A percentile compares a stretch with the other conserved stretches of the same genome.
phyloP scores from a whole-genome alignment of 768 basidiomycete genomes.

The Gloeophyllum trabeum region DNA sequence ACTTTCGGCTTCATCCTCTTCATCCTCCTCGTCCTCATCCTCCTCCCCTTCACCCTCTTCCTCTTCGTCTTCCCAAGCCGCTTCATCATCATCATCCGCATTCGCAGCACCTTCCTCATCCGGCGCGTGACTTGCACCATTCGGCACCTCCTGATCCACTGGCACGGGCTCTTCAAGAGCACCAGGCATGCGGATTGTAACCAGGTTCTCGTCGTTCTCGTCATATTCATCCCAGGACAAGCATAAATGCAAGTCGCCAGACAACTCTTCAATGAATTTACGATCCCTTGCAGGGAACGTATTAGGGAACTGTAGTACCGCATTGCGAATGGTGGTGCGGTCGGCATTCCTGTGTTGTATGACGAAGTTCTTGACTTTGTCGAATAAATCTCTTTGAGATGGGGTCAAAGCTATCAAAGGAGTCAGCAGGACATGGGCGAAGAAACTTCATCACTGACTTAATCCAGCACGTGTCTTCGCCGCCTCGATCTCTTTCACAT shows the following conservation, averaged over 20 bases:
- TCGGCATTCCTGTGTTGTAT: slow-evolving; percentile 27
- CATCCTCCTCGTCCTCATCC: slow-evolving; percentile 35
- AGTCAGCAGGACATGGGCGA: neutral
- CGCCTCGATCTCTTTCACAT: slow-evolving; percentile 53
- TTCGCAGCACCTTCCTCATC: too few species aligned
- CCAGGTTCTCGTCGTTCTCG: slow-evolving; percentile 67
- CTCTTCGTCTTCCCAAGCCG: slow-evolving; percentile 22
- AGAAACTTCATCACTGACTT: slow-evolving; percentile 31
- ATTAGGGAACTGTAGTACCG: slow-evolving; percentile 60
- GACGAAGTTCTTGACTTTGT: slow-evolving; percentile 70
- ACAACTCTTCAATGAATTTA: slow-evolving; percentile 66
- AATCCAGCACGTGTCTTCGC: slow-evolving; percentile 47
- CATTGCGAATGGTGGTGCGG: slow-evolving; percentile 19
- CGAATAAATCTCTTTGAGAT: slow-evolving; percentile 68
- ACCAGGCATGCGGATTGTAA: slow-evolving; percentile 54
- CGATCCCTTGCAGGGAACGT: slow-evolving; percentile 73
- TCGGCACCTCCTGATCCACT: slow-evolving; percentile 15
- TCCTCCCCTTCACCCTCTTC: slow-evolving; percentile 42
- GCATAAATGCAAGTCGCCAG: slow-evolving; percentile 64
- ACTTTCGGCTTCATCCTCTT: slow-evolving; percentile 64
- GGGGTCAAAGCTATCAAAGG: slow-evolving; percentile 47
- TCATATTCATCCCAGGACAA: slow-evolving; percentile 94
- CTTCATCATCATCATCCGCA: slow-evolving; percentile 19
- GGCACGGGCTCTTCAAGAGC: slow-evolving; percentile 22
- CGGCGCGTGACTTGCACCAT: too few species aligned